phyloP scores from a whole-genome alignment of 2,329 filamentous ascomycete species.

The Fusarium sp. region DNA sequence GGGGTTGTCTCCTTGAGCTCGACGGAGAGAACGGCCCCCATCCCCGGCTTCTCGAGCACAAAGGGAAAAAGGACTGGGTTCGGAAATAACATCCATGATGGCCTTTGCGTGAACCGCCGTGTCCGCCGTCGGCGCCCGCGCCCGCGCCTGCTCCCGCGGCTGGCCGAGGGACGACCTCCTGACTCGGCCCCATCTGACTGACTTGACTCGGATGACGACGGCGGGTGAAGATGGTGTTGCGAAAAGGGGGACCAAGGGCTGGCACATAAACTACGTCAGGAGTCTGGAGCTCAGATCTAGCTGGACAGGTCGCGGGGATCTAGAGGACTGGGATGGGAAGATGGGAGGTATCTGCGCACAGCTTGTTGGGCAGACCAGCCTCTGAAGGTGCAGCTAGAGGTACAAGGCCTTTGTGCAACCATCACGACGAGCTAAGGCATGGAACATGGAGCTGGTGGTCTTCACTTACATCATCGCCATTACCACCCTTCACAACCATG shows the following conservation, averaged over 20 bases:
- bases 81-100: conserved; percentile 20
- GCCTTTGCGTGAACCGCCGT: conserved; percentile 10
- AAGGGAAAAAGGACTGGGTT: background rate
- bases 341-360: conserved; percentile 20
- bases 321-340: conserved; percentile 26
- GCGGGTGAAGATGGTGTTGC: conserved; percentile 31
- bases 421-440: conserved; percentile 29
- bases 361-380: conserved; percentile 7
- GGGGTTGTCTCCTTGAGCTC: conserved; percentile 21
- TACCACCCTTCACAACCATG: conserved; percentile 9
- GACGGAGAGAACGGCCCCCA: conserved; percentile 25
- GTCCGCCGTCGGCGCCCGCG: conserved; percentile 1
- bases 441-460: conserved; percentile 33
- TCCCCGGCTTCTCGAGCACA: conserved; percentile 10
- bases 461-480: conserved; percentile 38
- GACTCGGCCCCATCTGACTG: conserved; percentile 44
- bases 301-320: conserved; percentile 22
- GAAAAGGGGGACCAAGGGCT: conserved; percentile 19
- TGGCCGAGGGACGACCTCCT: conserved; percentile 40
- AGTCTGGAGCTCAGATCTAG: conserved; percentile 37
- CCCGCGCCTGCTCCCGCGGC: conserved; percentile 20
- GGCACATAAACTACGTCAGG: conserved; percentile 28
- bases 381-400: conserved; percentile 6
- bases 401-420: conserved; percentile 34
- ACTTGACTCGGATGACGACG: conserved; percentile 45